A percentile compares a stretch with the other conserved stretches of the same genome.
Conservation (phyloP, 306 rosid species). For the Trifolium pratense region DNA sequence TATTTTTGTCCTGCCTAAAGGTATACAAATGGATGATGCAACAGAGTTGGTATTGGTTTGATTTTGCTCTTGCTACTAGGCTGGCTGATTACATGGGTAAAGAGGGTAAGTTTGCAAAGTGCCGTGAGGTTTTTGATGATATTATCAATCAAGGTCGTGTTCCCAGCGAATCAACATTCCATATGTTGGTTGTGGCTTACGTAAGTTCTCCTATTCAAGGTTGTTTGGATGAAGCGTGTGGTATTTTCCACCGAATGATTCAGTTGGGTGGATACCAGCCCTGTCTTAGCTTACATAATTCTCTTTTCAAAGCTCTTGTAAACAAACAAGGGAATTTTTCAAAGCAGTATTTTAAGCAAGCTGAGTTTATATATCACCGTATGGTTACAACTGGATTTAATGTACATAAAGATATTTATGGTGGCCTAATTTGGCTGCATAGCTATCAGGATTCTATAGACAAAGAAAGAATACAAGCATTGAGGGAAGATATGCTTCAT, state of each 20-base stretch:
- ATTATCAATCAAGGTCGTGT: conserved; percentile 89
- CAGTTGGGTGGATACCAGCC: conserved; percentile 95
- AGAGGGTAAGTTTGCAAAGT: conserved; percentile 84
- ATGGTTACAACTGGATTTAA: conserved; percentile 73
- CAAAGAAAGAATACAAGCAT: conserved; percentile 64
- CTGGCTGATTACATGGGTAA: conserved; percentile 94
- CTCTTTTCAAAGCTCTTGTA: conserved; percentile 76
- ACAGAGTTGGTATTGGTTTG: conserved; percentile 75
- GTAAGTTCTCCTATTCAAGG: conserved; percentile 81
- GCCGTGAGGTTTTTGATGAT: conserved; percentile 90
- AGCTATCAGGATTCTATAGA: conserved; percentile 86
- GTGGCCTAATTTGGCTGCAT: conserved; percentile 93
- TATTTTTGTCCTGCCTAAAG: conserved; percentile 43
- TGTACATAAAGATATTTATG: conserved; percentile 77
- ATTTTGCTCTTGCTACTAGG: conserved; percentile 82
- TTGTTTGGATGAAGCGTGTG: conserved; percentile 87
- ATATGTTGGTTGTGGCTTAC: conserved; percentile 84
- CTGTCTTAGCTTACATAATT: conserved; percentile 84
- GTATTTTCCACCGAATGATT: conserved; percentile 86
- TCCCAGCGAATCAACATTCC: conserved; percentile 91
- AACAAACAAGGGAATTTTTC: conserved; percentile 68
- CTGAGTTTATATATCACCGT: conserved; percentile 86
- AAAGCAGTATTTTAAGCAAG: conserved; percentile 83
- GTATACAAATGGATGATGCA: conserved; percentile 98
- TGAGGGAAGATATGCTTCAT: conserved; percentile 70